Conservation (phyloP, 225 moss, liverwort and hornwort genomes). For the Sphagnum tenellum region DNA sequence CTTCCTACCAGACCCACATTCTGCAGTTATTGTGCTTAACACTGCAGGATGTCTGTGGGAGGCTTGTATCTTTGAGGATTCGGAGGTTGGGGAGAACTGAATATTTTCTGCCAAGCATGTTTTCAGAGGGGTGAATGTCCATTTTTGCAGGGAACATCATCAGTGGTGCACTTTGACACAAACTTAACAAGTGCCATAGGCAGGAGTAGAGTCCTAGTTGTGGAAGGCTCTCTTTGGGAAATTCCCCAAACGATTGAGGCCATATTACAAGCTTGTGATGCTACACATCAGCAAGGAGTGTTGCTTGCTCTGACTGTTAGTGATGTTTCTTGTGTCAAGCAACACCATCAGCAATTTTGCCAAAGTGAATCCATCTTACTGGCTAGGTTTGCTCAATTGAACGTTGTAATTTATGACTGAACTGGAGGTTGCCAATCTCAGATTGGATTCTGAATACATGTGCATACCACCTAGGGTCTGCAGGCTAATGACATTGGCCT, state of each 20-base stretch:
- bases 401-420: neutral
- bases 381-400: neutral
- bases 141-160: slow-evolving; percentile 76
- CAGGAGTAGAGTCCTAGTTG: slow-evolving; percentile 64
- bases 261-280: slow-evolving; percentile 67
- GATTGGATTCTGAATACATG: no score
- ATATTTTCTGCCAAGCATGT: neutral
- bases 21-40: no score
- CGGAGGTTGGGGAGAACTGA: neutral
- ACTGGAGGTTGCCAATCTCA: no score
- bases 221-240: slow-evolving; percentile 95
- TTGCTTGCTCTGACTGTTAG: slow-evolving; percentile 88
- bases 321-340: slow-evolving; percentile 72
- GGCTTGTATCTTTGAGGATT: neutral
- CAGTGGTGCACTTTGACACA: slow-evolving; percentile 57
- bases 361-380: slow-evolving; percentile 8
- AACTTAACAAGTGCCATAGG: slow-evolving; percentile 56
- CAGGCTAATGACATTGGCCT: no score
- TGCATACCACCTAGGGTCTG: no score
- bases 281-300: slow-evolving; percentile 55
- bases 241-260: slow-evolving; percentile 75
- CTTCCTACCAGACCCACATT: no score
- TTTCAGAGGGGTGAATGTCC: neutral
- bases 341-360: slow-evolving; percentile 81
- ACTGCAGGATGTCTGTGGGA: no score